Conservation (phyloP, 1,139 yeast species). For the Saccharomycopsis phalli region DNA sequence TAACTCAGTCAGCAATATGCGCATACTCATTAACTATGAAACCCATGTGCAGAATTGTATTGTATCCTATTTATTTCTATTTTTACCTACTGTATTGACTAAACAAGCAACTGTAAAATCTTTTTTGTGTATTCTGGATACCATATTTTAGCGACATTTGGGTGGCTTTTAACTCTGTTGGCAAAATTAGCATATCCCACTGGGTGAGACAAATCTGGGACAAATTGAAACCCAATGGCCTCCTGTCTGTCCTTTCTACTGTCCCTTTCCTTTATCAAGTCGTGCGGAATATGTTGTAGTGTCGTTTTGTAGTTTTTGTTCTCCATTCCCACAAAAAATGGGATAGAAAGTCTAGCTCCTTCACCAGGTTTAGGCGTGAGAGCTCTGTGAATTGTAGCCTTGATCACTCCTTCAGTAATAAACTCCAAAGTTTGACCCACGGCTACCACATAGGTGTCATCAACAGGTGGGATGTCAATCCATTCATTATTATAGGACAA, state of each 20-base stretch:
- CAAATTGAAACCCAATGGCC: slow-evolving; percentile 44
- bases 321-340: slow-evolving; percentile 32
- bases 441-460: slow-evolving; percentile 40
- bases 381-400: slow-evolving; percentile 62
- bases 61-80: no score
- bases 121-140: slow-evolving; percentile 36
- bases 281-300: slow-evolving; percentile 24
- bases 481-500: slow-evolving; percentile 56
- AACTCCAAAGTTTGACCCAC: slow-evolving; percentile 50
- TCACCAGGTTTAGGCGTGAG: slow-evolving; percentile 43
- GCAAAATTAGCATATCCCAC: slow-evolving; percentile 54
- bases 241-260: slow-evolving; percentile 34
- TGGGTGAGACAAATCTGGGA: slow-evolving; percentile 36
- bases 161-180: slow-evolving; percentile 58
- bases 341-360: slow-evolving; percentile 46
- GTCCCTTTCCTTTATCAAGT: slow-evolving; percentile 29
- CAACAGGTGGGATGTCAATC: slow-evolving; percentile 42
- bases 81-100: neutral
- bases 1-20: no score
- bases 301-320: slow-evolving; percentile 10
- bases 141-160: slow-evolving; percentile 58
- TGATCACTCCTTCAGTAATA: slow-evolving; percentile 44
- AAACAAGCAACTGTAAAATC: neutral
- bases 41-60: no score
- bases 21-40: no score